phyloP scores from a whole-genome alignment of 176 grass and related monocot species.

The Avena atlantica region DNA sequence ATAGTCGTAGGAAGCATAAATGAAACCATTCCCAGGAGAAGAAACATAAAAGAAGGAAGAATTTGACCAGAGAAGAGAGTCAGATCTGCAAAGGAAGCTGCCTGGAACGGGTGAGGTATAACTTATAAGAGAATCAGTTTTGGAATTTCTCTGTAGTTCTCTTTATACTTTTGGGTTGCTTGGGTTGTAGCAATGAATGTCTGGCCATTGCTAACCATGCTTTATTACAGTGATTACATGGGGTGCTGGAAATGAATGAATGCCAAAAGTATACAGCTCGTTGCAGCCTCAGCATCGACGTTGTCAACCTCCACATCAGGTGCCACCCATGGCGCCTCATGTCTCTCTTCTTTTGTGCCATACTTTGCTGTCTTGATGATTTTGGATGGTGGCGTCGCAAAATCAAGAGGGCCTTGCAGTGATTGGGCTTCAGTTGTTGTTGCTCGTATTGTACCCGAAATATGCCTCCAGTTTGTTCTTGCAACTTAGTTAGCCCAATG shows the following conservation, averaged over 20 bases:
- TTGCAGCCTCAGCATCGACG: slow-evolving; percentile 66
- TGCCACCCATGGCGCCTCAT: not conserved
- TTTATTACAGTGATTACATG: no score
- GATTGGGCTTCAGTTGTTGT: no score
- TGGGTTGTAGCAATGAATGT: not conserved
- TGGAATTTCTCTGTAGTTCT: not conserved
- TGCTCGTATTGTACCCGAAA: no score
- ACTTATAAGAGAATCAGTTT: not conserved
- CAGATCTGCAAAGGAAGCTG: not conserved
- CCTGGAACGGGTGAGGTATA: not conserved
- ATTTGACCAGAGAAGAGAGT: not conserved
- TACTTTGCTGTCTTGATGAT: no score
- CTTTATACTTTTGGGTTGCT: not conserved
- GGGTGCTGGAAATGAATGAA: no score
- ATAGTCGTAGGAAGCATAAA: not conserved
- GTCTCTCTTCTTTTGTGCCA: not conserved
- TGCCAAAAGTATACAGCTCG: no score
- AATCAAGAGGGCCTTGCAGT: no score
- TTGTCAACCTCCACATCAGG: slow-evolving; percentile 81
- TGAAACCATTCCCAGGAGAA: not conserved
- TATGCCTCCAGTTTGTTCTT: no score
- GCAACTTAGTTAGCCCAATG: no score
- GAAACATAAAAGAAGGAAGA: no score
- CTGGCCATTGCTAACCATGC: no score
- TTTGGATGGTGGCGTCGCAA: no score